A percentile compares a stretch with the other conserved stretches of the same genome.
Conservation (phyloP, 2,329 filamentous ascomycete genomes). For the Fusarium floridanum region DNA sequence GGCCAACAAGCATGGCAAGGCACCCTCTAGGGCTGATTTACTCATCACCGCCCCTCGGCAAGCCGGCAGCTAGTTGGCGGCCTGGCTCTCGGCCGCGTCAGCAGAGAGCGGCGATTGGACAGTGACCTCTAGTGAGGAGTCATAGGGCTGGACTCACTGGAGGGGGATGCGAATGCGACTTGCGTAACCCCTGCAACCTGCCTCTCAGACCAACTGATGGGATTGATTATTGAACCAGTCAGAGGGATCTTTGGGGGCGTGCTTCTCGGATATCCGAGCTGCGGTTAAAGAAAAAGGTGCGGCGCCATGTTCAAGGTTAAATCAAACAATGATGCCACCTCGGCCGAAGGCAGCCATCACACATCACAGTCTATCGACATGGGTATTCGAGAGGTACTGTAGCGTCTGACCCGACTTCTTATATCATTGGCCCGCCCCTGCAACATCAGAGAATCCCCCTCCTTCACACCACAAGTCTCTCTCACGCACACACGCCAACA, state of each 20-base stretch:
- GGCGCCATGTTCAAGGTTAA: constrained; percentile 9
- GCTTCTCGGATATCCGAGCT: constrained; percentile 1
- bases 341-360: background rate
- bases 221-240: background rate
- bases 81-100: constrained; percentile 41
- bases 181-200: constrained; percentile 34
- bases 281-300: background rate
- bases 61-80: constrained; percentile 16
- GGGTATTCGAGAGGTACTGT: background rate
- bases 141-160: constrained; percentile 37
- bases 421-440: background rate
- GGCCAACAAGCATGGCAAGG: background rate
- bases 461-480: background rate
- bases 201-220: background rate
- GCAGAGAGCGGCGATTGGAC: constrained; percentile 35
- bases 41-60: constrained; percentile 20
- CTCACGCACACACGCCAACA: background rate
- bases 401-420: background rate
- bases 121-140: constrained; percentile 26
- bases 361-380: no score
- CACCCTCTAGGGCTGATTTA: background rate
- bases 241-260: background rate
- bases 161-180: constrained; percentile 30
- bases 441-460: background rate
- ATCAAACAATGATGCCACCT: constrained; percentile 22